Base-by-base conservation (phyloP, 1,139 yeast species). In the Meyerozyma elateridarum region DNA sequence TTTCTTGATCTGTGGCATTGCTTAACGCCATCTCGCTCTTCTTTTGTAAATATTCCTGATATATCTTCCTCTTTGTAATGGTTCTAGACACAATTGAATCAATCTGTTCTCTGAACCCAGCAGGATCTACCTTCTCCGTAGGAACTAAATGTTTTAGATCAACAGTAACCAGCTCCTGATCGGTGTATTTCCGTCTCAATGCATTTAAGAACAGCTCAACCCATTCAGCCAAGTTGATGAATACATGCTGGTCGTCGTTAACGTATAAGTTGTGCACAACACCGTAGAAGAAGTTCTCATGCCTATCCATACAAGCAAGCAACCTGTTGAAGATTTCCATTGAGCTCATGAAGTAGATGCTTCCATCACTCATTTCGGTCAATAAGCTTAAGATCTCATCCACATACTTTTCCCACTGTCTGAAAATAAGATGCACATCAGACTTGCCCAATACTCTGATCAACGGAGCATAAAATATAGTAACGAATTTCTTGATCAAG, bases 381-480 rank as follows among this genome's bases (percentile, higher is more conserved):
- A 66, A 41, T 25, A 77, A 64, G 3, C 49, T 51, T 34, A 89
- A 64, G 47, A 88, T 58, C 45, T 88, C 96, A 42, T 73, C 73
- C 71, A 81, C 72, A 46, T 88, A 89, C 31, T 59, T 61, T 42
- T 85, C 88, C 41, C 84, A 74, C 39, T 84, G 83, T 20, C 72
- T 77, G 39, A 89, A 74, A 8, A 89, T 87, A 25, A 82, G 56
- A 47, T 87, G 85, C 40, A 89, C 71, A 39, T 82, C 78, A 17
- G 95, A 87, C 32, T 76, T 73, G 38, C 81, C 78, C 59, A 89
- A 84, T 1, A 89, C 68, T 27, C 70, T 71, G 41, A 88, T 84
- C 50, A 89, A 61, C 1, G 96, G 96, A 41, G 85, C 87, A 52
- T 88, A 88, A 45, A 89, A 83, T 35, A 87, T 70, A 0, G 88